Evolutionary conservation across 1,139 yeast genomes (phyloP).

Genomic region (Groenewaldozyma sp.): DNA sequence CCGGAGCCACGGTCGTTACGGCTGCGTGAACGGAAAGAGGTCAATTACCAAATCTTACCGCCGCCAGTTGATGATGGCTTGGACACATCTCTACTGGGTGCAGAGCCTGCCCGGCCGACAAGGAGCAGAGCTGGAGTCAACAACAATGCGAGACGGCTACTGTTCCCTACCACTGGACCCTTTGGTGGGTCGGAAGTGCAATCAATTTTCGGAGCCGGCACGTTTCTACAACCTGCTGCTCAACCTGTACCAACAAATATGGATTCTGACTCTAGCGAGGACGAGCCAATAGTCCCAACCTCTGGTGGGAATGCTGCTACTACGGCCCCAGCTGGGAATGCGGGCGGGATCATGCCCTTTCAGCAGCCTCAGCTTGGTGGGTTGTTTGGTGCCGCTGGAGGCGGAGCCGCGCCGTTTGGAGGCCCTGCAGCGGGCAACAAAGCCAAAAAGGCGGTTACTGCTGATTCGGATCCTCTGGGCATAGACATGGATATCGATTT

Average conservation of each 20-base stretch:
- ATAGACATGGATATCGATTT: conserved; percentile 90
- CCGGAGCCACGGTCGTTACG: conserved; percentile 45
- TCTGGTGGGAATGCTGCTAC: conserved; percentile 9
- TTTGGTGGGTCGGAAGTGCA: conserved; percentile 60
- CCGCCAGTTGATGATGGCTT: conserved; percentile 48
- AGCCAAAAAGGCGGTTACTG: conserved; percentile 50
- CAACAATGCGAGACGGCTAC: conserved; percentile 17
- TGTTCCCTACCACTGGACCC: conserved; percentile 26
- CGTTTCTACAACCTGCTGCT: conserved; percentile 40
- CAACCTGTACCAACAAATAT: conserved; percentile 27
- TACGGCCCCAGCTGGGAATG: conserved; percentile 5
- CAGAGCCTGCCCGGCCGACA: conserved; percentile 15
- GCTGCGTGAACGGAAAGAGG: conserved; percentile 65
- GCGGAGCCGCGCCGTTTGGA: conserved; percentile 31
- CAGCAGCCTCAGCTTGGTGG: conserved; percentile 35
- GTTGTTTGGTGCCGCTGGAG: conserved; percentile 22
- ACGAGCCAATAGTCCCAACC: conserved; percentile 20
- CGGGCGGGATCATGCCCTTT: conserved; percentile 13
- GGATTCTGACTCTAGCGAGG: conserved; percentile 65
- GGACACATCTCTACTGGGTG: conserved; percentile 23
- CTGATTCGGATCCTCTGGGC: conserved; percentile 94
- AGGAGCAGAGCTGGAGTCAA: conserved; percentile 13
- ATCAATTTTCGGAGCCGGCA: conserved; percentile 92
- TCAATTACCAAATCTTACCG: conserved; percentile 82
- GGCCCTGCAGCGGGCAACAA: conserved; percentile 26